Evolutionary conservation across 768 basidiomycete species (phyloP).

Genomic region (Podaxis sp.): DNA sequence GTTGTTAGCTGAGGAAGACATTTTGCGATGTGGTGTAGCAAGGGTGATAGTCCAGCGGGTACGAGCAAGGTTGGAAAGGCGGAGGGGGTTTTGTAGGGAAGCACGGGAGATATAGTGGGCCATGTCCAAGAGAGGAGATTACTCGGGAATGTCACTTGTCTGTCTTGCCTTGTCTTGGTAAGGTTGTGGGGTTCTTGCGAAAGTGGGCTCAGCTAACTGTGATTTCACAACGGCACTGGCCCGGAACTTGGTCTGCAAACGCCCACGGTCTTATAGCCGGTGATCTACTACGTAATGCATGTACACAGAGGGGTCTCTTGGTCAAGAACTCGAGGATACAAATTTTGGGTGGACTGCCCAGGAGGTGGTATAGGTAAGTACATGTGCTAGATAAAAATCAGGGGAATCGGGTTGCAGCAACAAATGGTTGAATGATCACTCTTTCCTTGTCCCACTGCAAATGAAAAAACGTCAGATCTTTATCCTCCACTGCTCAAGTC

Average conservation of each 20-base stretch:
- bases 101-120: slow-evolving; percentile 21
- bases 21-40: slow-evolving; percentile 33
- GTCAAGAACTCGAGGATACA: neutral
- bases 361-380: neutral
- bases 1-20: slow-evolving; percentile 38
- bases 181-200: neutral
- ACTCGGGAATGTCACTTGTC: neutral
- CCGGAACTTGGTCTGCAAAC: neutral
- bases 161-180: neutral
- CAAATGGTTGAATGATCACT: slow-evolving; percentile 46
- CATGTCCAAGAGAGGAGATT: slow-evolving; percentile 16
- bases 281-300: neutral
- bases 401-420: slow-evolving; percentile 26
- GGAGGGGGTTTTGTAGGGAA: slow-evolving; percentile 12
- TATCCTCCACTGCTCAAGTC: neutral
- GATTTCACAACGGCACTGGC: neutral
- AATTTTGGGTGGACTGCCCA: neutral
- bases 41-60: slow-evolving; percentile 12
- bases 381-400: neutral
- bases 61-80: slow-evolving; percentile 1
- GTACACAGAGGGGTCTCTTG: neutral
- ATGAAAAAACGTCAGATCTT: neutral
- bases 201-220: neutral
- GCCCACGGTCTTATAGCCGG: neutral
- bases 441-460: slow-evolving; percentile 62